phyloP scores from a whole-genome alignment of 495 filamentous ascomycete genomes.

The Penicillium bovifimosum region DNA sequence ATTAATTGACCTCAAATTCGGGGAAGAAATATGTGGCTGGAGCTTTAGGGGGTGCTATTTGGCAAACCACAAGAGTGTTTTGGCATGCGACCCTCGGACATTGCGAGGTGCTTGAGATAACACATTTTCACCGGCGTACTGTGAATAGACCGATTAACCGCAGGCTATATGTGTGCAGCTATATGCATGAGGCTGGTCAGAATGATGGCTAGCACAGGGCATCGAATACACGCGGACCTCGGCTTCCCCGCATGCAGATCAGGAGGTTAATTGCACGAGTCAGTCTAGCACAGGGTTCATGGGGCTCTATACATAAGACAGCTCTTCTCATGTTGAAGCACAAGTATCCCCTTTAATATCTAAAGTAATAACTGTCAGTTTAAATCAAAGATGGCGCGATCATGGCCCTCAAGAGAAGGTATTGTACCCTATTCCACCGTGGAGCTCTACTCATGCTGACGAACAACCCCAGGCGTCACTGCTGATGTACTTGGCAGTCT shows the following conservation, averaged over 20 bases:
- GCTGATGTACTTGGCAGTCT: conserved; percentile 51
- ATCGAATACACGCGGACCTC: conserved; percentile 19
- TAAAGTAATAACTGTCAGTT: background rate
- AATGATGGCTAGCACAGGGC: background rate
- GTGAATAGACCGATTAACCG: background rate
- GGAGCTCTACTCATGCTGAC: background rate
- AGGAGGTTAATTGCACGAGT: background rate
- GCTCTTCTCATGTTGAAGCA: background rate
- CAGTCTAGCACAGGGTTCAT: background rate
- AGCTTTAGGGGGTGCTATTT: too few species aligned
- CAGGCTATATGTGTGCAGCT: background rate
- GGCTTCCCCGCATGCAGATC: conserved; percentile 24
- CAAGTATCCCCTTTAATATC: background rate
- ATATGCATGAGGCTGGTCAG: background rate
- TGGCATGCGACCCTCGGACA: too few species aligned
- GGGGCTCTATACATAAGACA: background rate
- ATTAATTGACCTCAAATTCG: too few species aligned
- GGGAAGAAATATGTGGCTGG: too few species aligned
- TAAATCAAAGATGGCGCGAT: conserved; percentile 16
- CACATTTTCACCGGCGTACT: too few species aligned
- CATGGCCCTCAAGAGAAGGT: conserved; percentile 35
- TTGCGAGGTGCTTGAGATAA: too few species aligned
- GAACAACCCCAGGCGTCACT: conserved; percentile 48
- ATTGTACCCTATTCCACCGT: background rate
- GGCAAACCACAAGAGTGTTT: too few species aligned